These are phyloP conservation scores for Brassica balearica DNA, from an alignment of 441 rosid species.

Conservation along the genomic window DNA sequence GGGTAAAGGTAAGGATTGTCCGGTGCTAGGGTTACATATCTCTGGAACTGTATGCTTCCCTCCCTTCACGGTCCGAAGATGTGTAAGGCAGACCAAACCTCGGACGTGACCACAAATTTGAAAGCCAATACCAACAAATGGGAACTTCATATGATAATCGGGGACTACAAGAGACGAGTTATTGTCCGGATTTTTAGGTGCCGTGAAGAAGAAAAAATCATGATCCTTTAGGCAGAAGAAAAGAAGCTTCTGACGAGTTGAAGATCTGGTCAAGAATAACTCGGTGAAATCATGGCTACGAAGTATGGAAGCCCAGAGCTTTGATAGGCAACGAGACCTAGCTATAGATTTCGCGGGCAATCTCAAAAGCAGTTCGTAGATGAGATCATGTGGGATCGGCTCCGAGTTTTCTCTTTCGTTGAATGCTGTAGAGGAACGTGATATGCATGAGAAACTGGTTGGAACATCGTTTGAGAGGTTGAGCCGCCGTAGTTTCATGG, in stretches of 20 bases:
- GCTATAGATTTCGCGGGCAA: background rate
- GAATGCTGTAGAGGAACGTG: background rate
- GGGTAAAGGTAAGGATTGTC: background rate
- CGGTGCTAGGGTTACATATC: slow-evolving; percentile 5
- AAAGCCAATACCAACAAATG: background rate
- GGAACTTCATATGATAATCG: background rate
- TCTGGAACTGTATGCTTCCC: background rate
- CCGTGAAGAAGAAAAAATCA: background rate
- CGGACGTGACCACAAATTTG: background rate
- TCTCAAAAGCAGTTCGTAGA: background rate
- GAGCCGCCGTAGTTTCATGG: too few relatives aligned
- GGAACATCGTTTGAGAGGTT: too few relatives aligned
- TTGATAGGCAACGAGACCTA: background rate
- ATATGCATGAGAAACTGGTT: too few relatives aligned
- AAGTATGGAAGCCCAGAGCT: background rate
- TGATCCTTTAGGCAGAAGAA: background rate
- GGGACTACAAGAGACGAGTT: slow-evolving; percentile 1
- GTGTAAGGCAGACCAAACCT: background rate
- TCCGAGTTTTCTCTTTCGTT: background rate
- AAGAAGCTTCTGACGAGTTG: background rate
- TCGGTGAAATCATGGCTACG: background rate
- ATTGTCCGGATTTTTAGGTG: background rate
- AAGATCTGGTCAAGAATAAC: background rate
- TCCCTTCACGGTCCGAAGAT: background rate
- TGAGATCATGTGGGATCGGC: background rate